These are phyloP conservation scores for Drosera capensis DNA, from an alignment of 148 eudicot genomes.

Conservation along the genomic window DNA sequence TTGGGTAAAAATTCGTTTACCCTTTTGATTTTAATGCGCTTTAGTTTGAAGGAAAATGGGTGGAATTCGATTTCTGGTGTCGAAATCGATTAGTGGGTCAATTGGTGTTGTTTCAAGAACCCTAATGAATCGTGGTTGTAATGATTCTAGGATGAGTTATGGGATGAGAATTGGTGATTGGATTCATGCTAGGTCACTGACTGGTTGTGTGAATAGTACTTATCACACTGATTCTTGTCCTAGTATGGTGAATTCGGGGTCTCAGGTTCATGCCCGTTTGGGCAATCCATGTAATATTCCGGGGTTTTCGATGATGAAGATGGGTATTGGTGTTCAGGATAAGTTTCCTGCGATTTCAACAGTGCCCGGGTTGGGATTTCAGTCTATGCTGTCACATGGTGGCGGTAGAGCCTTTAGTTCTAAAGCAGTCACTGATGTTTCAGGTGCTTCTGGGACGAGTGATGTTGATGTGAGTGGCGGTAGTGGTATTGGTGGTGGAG, in stretches of 20 bases:
- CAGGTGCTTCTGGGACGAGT: constrained; percentile 27
- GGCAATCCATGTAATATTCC: constrained; percentile 11
- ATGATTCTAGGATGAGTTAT: constrained; percentile 8
- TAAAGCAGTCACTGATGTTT: constrained; percentile 19
- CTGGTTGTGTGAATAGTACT: constrained; percentile 14
- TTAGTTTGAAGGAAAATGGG: constrained; percentile 20
- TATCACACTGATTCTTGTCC: constrained; percentile 13
- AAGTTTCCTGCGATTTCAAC: constrained; percentile 18
- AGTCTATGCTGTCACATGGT: constrained; percentile 33
- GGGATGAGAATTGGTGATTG: constrained; percentile 5
- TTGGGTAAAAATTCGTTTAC: too few species aligned
- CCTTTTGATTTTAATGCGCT: neutral
- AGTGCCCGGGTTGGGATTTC: constrained; percentile 17
- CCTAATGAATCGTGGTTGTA: constrained; percentile 5
- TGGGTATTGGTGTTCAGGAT: constrained; percentile 12
- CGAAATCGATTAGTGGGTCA: constrained; percentile 22
- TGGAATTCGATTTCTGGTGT: constrained; percentile 29
- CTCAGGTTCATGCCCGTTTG: constrained; percentile 11
- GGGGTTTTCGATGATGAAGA: constrained; percentile 19
- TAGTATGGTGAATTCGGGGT: constrained; percentile 10
- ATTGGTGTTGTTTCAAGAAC: constrained; percentile 8
- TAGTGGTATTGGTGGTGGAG: constrained; percentile 34
- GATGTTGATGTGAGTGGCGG: constrained; percentile 16
- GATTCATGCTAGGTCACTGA: constrained; percentile 17
- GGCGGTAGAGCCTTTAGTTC: constrained; percentile 28